Conservation (phyloP, 306 rosid species). For the Rubus idaeus region DNA sequence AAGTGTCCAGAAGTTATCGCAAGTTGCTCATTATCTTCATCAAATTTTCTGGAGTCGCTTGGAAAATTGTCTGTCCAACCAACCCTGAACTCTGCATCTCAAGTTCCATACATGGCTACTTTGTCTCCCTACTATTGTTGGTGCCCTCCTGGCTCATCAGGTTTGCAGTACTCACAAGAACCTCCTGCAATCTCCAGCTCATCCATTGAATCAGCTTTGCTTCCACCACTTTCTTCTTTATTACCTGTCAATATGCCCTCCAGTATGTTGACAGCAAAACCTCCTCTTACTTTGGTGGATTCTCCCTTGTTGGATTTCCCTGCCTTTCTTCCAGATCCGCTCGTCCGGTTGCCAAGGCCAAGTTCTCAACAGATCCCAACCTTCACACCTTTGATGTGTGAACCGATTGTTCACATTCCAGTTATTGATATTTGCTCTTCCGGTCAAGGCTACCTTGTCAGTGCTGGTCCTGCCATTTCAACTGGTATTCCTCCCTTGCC, state of each 20-base stretch:
- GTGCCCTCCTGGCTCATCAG: slow-evolving; percentile 72
- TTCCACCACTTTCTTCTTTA: slow-evolving; percentile 66
- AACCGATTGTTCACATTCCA: slow-evolving; percentile 90
- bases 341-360: slow-evolving; percentile 62
- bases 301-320: slow-evolving; percentile 65
- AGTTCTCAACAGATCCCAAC: slow-evolving; percentile 84
- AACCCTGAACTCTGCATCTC: slow-evolving; percentile 41
- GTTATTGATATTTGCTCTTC: slow-evolving; percentile 90
- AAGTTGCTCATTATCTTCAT: slow-evolving; percentile 41
- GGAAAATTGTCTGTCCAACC: slow-evolving; percentile 52
- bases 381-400: slow-evolving; percentile 90
- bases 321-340: slow-evolving; percentile 71
- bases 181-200: slow-evolving; percentile 41
- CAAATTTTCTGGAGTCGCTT: slow-evolving; percentile 57
- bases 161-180: slow-evolving; percentile 47
- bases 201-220: slow-evolving; percentile 34
- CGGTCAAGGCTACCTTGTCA: slow-evolving; percentile 89
- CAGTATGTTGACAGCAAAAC: slow-evolving; percentile 54
- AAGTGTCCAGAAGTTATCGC: slow-evolving; percentile 36
- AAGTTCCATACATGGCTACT: slow-evolving; percentile 45
- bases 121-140: slow-evolving; percentile 90
- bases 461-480: slow-evolving; percentile 82
- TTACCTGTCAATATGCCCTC: slow-evolving; percentile 53
- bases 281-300: slow-evolving; percentile 50
- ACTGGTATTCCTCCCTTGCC: slow-evolving; percentile 73